Conservation (phyloP, 1,139 yeast species). For the Nematodospora anomalae region DNA sequence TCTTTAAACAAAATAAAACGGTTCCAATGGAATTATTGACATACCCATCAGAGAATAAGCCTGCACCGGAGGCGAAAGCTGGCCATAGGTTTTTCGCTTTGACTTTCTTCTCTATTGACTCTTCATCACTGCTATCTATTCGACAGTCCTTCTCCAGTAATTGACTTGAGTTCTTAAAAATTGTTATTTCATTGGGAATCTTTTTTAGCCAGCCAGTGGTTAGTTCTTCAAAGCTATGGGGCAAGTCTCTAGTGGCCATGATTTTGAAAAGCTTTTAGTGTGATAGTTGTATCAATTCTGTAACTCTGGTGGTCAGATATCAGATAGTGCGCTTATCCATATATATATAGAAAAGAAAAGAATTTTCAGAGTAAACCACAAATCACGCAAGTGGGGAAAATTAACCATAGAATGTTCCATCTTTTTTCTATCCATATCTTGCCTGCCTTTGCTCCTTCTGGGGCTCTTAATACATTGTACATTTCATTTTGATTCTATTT, state of each 20-base stretch:
- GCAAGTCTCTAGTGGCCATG: slow-evolving; percentile 55
- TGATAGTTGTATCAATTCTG: background rate
- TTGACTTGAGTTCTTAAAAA: slow-evolving; percentile 26
- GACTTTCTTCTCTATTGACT: slow-evolving; percentile 20
- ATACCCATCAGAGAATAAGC: slow-evolving; percentile 88
- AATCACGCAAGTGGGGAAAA: background rate
- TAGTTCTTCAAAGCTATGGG: slow-evolving; percentile 38
- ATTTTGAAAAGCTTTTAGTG: too few species aligned
- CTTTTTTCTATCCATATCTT: too few species aligned
- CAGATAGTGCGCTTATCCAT: too few species aligned
- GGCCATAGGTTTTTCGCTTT: slow-evolving; percentile 54
- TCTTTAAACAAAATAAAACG: slow-evolving; percentile 65
- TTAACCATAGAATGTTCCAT: too few species aligned
- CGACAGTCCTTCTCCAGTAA: slow-evolving; percentile 25
- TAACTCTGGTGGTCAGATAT: too few species aligned
- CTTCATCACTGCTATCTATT: slow-evolving; percentile 14
- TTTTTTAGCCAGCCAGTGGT: slow-evolving; percentile 38
- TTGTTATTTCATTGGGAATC: slow-evolving; percentile 24
- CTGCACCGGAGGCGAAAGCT: slow-evolving; percentile 86
- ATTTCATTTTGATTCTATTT: too few species aligned
- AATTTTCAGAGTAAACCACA: background rate
- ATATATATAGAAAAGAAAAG: background rate
- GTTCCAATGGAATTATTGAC: slow-evolving; percentile 81
- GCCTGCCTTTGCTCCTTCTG: too few species aligned
- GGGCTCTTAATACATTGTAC: too few species aligned